phyloP scores from a whole-genome alignment of 768 basidiomycete species.

The Tulasnella sp. region DNA sequence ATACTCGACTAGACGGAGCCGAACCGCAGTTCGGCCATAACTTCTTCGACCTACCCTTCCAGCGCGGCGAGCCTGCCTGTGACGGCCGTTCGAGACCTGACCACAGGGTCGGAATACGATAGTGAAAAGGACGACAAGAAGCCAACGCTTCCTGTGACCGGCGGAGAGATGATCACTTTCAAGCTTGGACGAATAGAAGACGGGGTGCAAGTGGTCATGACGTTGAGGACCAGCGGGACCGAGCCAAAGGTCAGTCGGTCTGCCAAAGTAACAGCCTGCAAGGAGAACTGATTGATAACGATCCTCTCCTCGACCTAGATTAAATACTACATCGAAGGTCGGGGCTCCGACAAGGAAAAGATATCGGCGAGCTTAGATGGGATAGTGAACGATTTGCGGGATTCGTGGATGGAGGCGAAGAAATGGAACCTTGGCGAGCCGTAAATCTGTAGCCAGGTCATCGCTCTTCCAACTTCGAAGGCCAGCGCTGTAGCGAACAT shows the following conservation, averaged over 20 bases:
- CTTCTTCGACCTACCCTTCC: neutral
- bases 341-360: slow-evolving; percentile 37
- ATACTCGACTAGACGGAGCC: neutral
- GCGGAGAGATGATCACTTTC: slow-evolving; percentile 81
- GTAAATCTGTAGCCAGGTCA: too few relatives aligned
- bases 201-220: neutral
- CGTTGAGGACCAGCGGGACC: slow-evolving; percentile 68
- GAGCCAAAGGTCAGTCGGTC: slow-evolving; percentile 59
- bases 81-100: slow-evolving; percentile 60
- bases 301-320: slow-evolving; percentile 33
- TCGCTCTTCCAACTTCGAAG: too few relatives aligned
- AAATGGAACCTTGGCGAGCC: slow-evolving; percentile 31
- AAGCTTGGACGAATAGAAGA: slow-evolving; percentile 31
- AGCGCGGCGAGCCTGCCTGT: slow-evolving; percentile 37
- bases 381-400: slow-evolving; percentile 49
- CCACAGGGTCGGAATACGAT: slow-evolving; percentile 52
- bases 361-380: slow-evolving; percentile 40
- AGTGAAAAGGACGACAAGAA: slow-evolving; percentile 52
- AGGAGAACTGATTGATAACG: neutral
- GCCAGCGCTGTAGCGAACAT: neutral
- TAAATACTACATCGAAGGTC: slow-evolving; percentile 83
- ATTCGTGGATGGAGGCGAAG: slow-evolving; percentile 56
- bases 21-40: neutral
- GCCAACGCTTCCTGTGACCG: slow-evolving; percentile 57
- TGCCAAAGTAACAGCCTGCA: neutral